Evolutionary conservation across 2,329 filamentous ascomycete species (phyloP).

Genomic region (Annulohypoxylon truncatum): DNA sequence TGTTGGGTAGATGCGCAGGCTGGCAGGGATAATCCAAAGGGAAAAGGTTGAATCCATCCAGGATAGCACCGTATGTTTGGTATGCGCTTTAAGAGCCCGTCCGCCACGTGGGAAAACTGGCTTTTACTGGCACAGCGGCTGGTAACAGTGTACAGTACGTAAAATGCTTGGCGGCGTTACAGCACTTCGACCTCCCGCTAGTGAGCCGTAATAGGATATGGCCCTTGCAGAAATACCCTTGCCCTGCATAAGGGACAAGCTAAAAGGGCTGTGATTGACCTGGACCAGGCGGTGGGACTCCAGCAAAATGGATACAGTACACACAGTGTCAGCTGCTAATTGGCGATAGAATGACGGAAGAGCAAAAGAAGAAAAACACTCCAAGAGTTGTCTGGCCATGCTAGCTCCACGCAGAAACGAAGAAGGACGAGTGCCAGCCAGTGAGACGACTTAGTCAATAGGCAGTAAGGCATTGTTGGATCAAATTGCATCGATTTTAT

Average conservation of each 20-base stretch:
- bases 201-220: conserved; percentile 17
- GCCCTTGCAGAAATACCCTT: conserved; percentile 39
- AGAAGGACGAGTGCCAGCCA: conserved; percentile 14
- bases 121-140: not conserved
- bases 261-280: conserved; percentile 35
- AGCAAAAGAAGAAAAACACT: conserved; percentile 28
- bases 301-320: conserved; percentile 35
- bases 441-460: conserved; percentile 15
- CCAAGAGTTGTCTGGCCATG: conserved; percentile 28
- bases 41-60: conserved; percentile 1
- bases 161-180: conserved; percentile 11
- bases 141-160: conserved; percentile 23
- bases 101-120: conserved; percentile 28
- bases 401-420: conserved; percentile 29
- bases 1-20: not conserved
- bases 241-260: conserved; percentile 31
- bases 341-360: conserved; percentile 31
- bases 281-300: conserved; percentile 21
- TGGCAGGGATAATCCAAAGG: conserved; percentile 18
- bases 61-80: not conserved
- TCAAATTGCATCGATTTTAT: conserved; percentile 27
- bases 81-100: conserved; percentile 18
- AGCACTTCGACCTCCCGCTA: conserved; percentile 24
- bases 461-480: conserved; percentile 27
- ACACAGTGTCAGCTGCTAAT: conserved; percentile 34